Conservation (phyloP, 257 asterid species). For the Nyctanthes arbortristis region DNA sequence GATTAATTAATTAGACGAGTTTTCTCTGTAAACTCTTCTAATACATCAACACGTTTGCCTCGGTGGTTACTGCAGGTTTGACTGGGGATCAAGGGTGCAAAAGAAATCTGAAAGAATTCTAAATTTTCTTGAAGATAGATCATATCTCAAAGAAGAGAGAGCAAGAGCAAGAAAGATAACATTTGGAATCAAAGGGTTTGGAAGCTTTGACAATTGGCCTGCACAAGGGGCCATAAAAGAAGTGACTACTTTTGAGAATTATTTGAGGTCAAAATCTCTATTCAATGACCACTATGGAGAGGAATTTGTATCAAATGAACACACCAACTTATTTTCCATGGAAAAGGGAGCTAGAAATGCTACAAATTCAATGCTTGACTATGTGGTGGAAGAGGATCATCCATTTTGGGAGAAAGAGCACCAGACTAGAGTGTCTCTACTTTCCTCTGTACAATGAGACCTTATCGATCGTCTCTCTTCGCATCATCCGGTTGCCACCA, state of each 20-base stretch:
- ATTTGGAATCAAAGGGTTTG: slow-evolving; percentile 74
- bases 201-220: slow-evolving; percentile 48
- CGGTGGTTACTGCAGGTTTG: slow-evolving; percentile 48
- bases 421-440: slow-evolving; percentile 43
- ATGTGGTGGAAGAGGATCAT: slow-evolving; percentile 49
- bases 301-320: slow-evolving; percentile 31
- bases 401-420: slow-evolving; percentile 63
- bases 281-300: slow-evolving; percentile 11
- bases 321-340: slow-evolving; percentile 21
- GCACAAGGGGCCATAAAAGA: slow-evolving; percentile 4
- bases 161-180: slow-evolving; percentile 57
- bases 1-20: not conserved
- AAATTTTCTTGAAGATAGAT: slow-evolving; percentile 48
- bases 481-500: not conserved
- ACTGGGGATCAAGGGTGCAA: slow-evolving; percentile 75
- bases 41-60: not conserved
- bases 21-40: not conserved
- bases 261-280: slow-evolving; percentile 35
- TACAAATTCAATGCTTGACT: slow-evolving; percentile 5
- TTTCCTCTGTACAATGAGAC: slow-evolving; percentile 43
- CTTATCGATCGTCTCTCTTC: not conserved
- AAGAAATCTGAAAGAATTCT: slow-evolving; percentile 53
- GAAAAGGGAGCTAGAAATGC: slow-evolving; percentile 12
- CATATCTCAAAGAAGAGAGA: slow-evolving; percentile 70
- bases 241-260: not conserved